Evolutionary conservation across 768 basidiomycete species (phyloP).

Genomic region (Tubosaeta sp.): DNA sequence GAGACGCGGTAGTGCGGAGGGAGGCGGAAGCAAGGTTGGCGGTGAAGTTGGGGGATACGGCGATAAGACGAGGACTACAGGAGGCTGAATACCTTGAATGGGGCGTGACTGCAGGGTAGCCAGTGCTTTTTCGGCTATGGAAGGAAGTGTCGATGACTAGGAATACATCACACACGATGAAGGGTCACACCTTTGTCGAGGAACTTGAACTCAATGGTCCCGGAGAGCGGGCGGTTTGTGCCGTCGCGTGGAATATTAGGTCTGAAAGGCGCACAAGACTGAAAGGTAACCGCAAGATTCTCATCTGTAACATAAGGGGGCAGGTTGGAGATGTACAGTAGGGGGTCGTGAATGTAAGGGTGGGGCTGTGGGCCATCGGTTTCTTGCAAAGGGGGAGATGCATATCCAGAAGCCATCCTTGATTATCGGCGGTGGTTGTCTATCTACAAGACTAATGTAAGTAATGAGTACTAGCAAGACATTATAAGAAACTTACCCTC

Average conservation of each 20-base stretch:
- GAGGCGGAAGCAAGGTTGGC: conserved; percentile 69
- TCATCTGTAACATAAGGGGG: conserved; percentile 73
- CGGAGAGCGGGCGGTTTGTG: conserved; percentile 48
- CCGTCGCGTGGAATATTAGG: conserved; percentile 69
- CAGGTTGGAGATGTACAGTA: conserved; percentile 76
- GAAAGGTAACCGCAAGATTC: conserved; percentile 69
- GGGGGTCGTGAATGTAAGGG: conserved; percentile 80
- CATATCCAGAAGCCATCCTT: conserved; percentile 35
- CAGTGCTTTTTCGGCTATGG: conserved; percentile 80
- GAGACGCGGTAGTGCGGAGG: conserved; percentile 71
- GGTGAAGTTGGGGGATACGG: conserved; percentile 80
- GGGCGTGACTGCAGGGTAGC: conserved; percentile 77
- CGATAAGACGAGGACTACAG: conserved; percentile 64
- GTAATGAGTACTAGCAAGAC: not conserved
- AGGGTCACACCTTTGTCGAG: conserved; percentile 65
- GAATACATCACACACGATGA: conserved; percentile 5
- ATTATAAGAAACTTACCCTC: conserved; percentile 16
- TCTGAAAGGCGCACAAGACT: conserved; percentile 75
- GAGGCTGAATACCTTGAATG: conserved; percentile 56
- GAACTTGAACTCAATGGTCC: conserved; percentile 81
- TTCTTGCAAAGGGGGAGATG: conserved; percentile 30
- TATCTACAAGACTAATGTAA: conserved; percentile 4
- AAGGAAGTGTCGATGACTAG: conserved; percentile 5
- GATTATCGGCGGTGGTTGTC: conserved; percentile 28
- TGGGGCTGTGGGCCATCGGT: conserved; percentile 44